Evolutionary conservation across 1,139 yeast genomes (phyloP).

Genomic region (Candida dubliniensis): DNA sequence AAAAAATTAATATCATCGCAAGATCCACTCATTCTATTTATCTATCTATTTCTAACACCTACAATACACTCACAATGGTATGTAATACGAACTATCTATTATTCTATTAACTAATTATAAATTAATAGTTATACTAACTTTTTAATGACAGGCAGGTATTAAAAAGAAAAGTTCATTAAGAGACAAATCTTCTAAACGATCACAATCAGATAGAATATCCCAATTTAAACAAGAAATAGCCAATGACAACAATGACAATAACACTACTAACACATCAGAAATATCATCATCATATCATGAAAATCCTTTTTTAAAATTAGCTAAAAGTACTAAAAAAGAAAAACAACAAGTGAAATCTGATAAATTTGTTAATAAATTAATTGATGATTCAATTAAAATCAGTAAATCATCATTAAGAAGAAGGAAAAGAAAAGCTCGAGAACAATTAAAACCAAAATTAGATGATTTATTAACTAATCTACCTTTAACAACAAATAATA

Average conservation of each 20-base stretch:
- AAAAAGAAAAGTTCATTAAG: conserved; percentile 41
- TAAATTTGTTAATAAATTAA: conserved; percentile 29
- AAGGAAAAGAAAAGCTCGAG: conserved; percentile 62
- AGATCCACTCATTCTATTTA: neutral
- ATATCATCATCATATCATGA: conserved; percentile 24
- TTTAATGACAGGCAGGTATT: conserved; percentile 24
- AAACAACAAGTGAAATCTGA: conserved; percentile 42
- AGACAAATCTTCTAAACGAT: conserved; percentile 29
- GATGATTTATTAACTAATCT: conserved; percentile 58
- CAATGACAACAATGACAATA: conserved; percentile 3
- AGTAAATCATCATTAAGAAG: conserved; percentile 67
- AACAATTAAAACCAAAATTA: conserved; percentile 65
- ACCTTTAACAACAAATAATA: conserved; percentile 29
- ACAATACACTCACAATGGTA: conserved; percentile 2
- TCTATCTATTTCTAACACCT: too few species aligned
- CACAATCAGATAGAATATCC: conserved; percentile 25
- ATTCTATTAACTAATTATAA: neutral
- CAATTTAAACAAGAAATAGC: conserved; percentile 24
- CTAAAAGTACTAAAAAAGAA: conserved; percentile 54
- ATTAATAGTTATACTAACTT: neutral
- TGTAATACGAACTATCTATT: neutral
- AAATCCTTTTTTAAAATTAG: conserved; percentile 56
- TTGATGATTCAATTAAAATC: conserved; percentile 38
- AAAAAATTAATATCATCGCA: conserved; percentile 4
- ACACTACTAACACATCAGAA: neutral